These are phyloP conservation scores for Secale cereale DNA, from an alignment of 176 grass and related monocot genomes.

Conservation along the genomic window DNA sequence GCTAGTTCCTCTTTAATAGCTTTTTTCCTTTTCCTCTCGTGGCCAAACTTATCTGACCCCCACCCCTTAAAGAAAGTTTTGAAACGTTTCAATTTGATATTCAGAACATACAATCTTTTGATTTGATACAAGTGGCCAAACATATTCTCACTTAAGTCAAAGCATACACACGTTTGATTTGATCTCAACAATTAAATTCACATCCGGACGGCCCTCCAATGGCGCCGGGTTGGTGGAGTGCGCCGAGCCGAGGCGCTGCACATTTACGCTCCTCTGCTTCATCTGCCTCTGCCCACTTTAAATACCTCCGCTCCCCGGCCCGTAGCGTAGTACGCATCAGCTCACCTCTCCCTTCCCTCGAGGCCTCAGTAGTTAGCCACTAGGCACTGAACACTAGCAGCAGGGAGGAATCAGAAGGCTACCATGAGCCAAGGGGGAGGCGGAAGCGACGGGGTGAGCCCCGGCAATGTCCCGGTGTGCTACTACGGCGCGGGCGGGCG, in stretches of 20 bases:
- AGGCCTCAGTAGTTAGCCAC: background rate
- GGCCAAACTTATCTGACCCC: too few relatives aligned
- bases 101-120: too few relatives aligned
- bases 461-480: conserved; percentile 68
- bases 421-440: conserved; percentile 34
- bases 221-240: conserved; percentile 20
- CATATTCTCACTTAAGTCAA: background rate
- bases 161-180: background rate
- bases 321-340: conserved; percentile 13
- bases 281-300: conserved; percentile 21
- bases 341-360: background rate
- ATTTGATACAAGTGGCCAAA: too few relatives aligned
- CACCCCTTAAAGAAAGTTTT: too few relatives aligned
- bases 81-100: too few relatives aligned
- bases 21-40: too few relatives aligned
- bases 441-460: conserved; percentile 40
- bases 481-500: conserved; percentile 47
- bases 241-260: conserved; percentile 25
- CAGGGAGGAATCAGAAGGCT: background rate
- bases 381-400: background rate
- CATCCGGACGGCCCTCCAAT: background rate
- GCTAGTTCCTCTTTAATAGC: too few relatives aligned
- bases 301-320: conserved; percentile 19
- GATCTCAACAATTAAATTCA: background rate
- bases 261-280: conserved; percentile 26